phyloP scores from a whole-genome alignment of 2,329 filamentous ascomycete species.

The Arthrobotrys musiformis region DNA sequence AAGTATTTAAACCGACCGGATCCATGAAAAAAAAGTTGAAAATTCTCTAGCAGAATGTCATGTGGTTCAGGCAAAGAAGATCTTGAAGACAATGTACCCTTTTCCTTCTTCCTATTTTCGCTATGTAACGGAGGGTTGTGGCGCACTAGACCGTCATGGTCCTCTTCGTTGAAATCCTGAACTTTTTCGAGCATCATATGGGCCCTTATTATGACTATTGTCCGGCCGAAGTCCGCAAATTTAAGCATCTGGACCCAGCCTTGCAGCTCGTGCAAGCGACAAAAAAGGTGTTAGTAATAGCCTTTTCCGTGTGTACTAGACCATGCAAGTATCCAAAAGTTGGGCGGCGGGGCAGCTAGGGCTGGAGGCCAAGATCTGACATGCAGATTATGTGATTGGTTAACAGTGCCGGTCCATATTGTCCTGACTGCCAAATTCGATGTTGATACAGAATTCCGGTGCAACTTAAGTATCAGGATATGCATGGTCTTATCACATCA shows the following conservation, averaged over 20 bases:
- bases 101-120: slow-evolving; percentile 7
- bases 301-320: slow-evolving; percentile 29
- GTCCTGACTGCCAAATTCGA: neutral
- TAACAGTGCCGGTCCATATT: neutral
- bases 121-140: neutral
- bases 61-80: slow-evolving; percentile 24
- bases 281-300: slow-evolving; percentile 1
- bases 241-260: slow-evolving; percentile 30
- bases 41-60: neutral
- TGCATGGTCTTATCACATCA: neutral
- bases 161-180: neutral
- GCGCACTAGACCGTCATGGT: slow-evolving; percentile 9
- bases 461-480: neutral
- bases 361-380: slow-evolving; percentile 44
- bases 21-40: neutral
- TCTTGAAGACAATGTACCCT: slow-evolving; percentile 19
- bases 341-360: neutral
- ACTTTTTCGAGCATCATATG: slow-evolving; percentile 20
- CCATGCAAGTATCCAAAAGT: neutral
- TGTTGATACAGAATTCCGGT: neutral
- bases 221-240: slow-evolving; percentile 27
- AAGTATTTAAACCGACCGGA: slow-evolving; percentile 41
- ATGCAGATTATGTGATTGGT: slow-evolving; percentile 22
- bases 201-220: neutral
- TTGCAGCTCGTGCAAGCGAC: neutral